Evolutionary conservation across 2,329 filamentous ascomycete genomes (phyloP).

Genomic region (Pezicula neosporulosa): DNA sequence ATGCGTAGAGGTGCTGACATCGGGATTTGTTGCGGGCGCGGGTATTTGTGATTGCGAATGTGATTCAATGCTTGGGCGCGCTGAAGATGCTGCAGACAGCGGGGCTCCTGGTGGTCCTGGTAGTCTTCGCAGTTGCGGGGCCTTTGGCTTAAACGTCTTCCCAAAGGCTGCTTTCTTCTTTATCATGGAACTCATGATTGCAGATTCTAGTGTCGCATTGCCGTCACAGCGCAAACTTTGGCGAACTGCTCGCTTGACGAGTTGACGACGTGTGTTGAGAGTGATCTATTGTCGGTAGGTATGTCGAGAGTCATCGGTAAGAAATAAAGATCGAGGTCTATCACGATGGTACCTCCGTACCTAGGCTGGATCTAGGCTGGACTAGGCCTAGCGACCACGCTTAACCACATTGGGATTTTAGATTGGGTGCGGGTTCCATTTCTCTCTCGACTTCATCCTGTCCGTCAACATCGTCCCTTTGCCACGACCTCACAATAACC

Average conservation of each 20-base stretch:
- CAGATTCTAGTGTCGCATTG: not conserved
- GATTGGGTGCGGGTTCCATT: not conserved
- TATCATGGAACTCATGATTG: conserved; percentile 60
- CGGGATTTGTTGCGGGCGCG: conserved; percentile 10
- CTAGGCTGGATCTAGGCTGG: not conserved
- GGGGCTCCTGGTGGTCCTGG: conserved; percentile 45
- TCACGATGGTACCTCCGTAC: not conserved
- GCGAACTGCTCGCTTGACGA: not conserved
- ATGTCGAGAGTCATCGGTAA: not conserved
- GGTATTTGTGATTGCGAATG: conserved; percentile 31
- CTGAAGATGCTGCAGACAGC: conserved; percentile 32
- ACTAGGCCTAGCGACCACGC: not conserved
- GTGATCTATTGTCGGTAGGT: not conserved
- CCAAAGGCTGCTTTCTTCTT: conserved; percentile 60
- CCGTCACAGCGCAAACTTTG: not conserved
- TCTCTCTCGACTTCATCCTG: conserved; percentile 2
- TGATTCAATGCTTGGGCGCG: conserved; percentile 35
- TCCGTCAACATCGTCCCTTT: conserved; percentile 1
- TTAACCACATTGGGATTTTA: not conserved
- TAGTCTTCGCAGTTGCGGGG: conserved; percentile 49
- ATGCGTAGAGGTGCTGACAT: too few species aligned
- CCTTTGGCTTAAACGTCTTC: conserved; percentile 64
- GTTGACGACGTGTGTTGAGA: not conserved
- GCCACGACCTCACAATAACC: not conserved
- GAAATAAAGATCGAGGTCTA: not conserved